phyloP scores from a whole-genome alignment of 495 filamentous ascomycete genomes.

The Tetracladium setigerum region DNA sequence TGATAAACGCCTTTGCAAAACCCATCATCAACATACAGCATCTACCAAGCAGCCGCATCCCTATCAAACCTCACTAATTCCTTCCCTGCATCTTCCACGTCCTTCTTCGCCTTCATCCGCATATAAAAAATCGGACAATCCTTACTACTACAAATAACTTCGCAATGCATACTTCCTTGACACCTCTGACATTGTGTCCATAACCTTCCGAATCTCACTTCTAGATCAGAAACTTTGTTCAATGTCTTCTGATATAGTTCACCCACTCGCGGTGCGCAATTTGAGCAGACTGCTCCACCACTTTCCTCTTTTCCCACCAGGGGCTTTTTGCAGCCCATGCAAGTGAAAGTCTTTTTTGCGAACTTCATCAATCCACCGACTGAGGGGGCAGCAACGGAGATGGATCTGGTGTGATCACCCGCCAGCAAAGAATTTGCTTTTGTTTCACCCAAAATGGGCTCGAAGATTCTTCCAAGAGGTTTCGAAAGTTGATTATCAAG shows the following conservation, averaged over 20 bases:
- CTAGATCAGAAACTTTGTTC: slow-evolving; percentile 78
- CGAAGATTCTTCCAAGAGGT: slow-evolving; percentile 90
- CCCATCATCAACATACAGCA: too few species aligned
- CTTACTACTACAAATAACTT: slow-evolving; percentile 92
- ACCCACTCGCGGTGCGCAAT: slow-evolving; percentile 76
- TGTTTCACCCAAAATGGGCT: slow-evolving; percentile 89
- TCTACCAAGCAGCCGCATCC: slow-evolving; percentile 46
- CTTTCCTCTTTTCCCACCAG: slow-evolving; percentile 69
- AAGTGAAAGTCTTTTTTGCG: slow-evolving; percentile 92
- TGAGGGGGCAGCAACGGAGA: slow-evolving; percentile 81
- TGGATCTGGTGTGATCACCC: slow-evolving; percentile 86
- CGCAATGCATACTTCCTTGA: slow-evolving; percentile 93
- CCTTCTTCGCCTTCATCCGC: slow-evolving; percentile 99
- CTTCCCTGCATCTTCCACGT: slow-evolving; percentile 90
- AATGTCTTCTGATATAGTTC: slow-evolving; percentile 92
- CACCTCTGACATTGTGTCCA: slow-evolving; percentile 99
- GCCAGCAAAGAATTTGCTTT: slow-evolving; percentile 74
- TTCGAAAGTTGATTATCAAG: slow-evolving; percentile 97
- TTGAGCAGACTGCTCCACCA: slow-evolving; percentile 78
- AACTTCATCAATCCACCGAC: slow-evolving; percentile 98
- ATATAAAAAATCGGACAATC: slow-evolving; percentile 99
- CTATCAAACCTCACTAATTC: slow-evolving; percentile 87
- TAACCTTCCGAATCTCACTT: slow-evolving; percentile 83
- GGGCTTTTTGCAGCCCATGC: slow-evolving; percentile 98
- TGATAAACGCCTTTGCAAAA: too few species aligned